A percentile compares a stretch with the other conserved stretches of the same genome.
Evolutionary conservation across 352 stramenopile genomes (phyloP).

Genomic region (Phytophthora colocasiae): DNA sequence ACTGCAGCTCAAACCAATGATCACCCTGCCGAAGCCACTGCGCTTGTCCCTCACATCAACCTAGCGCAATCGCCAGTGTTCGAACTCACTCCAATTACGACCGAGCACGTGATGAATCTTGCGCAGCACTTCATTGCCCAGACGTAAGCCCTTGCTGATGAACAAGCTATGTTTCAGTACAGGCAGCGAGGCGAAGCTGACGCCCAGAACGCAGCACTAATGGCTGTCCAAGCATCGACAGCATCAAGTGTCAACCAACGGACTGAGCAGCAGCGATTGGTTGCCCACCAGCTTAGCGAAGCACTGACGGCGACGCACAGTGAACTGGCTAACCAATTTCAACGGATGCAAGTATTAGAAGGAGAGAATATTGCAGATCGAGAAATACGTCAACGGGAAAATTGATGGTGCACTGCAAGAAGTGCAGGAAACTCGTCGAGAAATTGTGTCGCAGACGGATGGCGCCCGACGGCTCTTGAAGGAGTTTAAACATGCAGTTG

Average conservation of each 20-base stretch:
- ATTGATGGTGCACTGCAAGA: not conserved
- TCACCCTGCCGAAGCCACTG: not conserved
- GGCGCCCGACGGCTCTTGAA: not conserved
- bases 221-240: not conserved
- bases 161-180: not conserved
- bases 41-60: not conserved
- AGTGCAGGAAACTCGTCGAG: not conserved
- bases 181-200: not conserved
- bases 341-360: no score
- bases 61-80: not conserved
- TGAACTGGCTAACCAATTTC: not conserved
- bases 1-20: not conserved
- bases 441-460: not conserved
- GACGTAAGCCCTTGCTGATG: not conserved
- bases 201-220: not conserved
- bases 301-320: not conserved
- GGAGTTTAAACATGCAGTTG: not conserved
- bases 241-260: not conserved
- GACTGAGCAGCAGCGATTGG: not conserved
- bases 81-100: not conserved
- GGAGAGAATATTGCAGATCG: not conserved
- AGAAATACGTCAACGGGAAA: not conserved
- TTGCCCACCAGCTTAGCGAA: not conserved
- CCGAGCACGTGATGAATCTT: not conserved
- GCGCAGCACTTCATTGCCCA: not conserved